These are phyloP conservation scores for Psidium friedrichsthalianum DNA, from an alignment of 345 rosid genomes.

Conservation along the genomic window DNA sequence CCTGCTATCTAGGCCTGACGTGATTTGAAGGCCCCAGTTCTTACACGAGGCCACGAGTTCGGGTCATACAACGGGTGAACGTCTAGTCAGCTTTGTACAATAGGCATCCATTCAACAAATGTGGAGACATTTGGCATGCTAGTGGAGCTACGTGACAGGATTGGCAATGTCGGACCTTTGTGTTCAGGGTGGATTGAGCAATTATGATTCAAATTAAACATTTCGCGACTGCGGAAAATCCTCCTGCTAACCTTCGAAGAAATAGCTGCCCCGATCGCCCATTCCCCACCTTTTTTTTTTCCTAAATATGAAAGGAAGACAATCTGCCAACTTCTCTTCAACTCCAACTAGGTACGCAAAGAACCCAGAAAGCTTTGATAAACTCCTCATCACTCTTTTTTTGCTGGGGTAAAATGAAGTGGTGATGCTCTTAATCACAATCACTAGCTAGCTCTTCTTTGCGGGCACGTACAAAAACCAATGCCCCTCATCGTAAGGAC, in stretches of 20 bases:
- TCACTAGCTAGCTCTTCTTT: background rate
- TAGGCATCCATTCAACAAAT: too few relatives aligned
- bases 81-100: too few relatives aligned
- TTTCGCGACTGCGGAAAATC: accelerated
- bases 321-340: background rate
- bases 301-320: background rate
- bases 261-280: background rate
- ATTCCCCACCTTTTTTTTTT: too few relatives aligned
- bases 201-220: background rate
- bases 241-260: background rate
- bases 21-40: background rate
- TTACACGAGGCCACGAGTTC: background rate
- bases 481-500: background rate
- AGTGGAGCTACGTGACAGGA: background rate
- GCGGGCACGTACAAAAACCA: background rate
- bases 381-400: background rate
- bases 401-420: background rate
- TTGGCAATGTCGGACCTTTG: background rate
- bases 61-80: too few relatives aligned
- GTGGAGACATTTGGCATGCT: background rate
- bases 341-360: background rate
- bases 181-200: background rate
- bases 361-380: background rate
- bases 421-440: background rate
- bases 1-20: background rate